Conservation (phyloP, 306 rosid genomes). For the Sechiopsis laciniata region DNA sequence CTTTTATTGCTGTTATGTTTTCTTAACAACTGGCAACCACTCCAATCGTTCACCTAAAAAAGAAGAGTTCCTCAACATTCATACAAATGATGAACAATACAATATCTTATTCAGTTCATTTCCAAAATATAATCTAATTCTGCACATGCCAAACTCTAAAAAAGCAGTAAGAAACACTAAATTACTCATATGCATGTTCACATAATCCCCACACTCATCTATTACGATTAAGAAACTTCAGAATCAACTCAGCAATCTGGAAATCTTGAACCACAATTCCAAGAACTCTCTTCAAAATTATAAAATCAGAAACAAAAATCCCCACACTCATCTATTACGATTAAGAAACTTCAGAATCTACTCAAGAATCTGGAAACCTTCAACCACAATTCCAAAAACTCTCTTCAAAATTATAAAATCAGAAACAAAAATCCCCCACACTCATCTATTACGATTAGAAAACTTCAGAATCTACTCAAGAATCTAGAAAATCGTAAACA, state of each 20-base stretch:
- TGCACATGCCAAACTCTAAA: background rate
- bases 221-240: background rate
- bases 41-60: background rate
- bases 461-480: too few relatives aligned
- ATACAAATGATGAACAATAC: background rate
- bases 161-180: background rate
- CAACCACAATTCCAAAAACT: too few relatives aligned
- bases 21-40: background rate
- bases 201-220: background rate
- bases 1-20: too few relatives aligned
- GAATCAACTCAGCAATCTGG: background rate
- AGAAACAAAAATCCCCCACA: too few relatives aligned
- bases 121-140: background rate
- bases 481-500: too few relatives aligned
- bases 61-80: background rate
- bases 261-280: slow-evolving; percentile 11
- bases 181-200: background rate
- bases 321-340: too few relatives aligned
- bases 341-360: too few relatives aligned
- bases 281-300: background rate
- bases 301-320: too few relatives aligned
- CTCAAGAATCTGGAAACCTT: too few relatives aligned
- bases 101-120: background rate
- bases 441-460: too few relatives aligned
- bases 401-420: too few relatives aligned